phyloP scores from a whole-genome alignment of 768 basidiomycete genomes.

The Mycena polygramma region DNA sequence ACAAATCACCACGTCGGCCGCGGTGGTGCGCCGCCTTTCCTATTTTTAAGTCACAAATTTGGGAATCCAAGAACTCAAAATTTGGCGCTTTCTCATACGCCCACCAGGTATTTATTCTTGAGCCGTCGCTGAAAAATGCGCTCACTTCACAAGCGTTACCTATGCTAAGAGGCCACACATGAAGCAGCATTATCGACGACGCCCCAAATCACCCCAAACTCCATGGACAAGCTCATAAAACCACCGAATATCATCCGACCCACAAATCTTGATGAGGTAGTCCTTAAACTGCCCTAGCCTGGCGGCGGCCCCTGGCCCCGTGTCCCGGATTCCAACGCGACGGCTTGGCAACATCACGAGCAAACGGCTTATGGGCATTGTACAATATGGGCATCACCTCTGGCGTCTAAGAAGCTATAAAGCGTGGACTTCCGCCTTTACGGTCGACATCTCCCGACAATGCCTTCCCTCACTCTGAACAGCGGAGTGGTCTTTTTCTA shows the following conservation, averaged over 20 bases:
- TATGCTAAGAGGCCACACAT: not conserved
- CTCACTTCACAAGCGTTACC: not conserved
- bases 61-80: not conserved
- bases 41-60: not conserved
- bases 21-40: not conserved
- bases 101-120: not conserved
- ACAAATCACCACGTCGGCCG: not conserved
- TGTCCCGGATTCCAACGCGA: no score
- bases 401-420: not conserved
- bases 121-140: not conserved
- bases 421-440: not conserved
- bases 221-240: not conserved
- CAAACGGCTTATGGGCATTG: no score
- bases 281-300: no score
- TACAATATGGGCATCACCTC: no score
- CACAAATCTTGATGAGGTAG: no score
- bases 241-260: not conserved
- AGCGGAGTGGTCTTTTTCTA: constrained; percentile 43
- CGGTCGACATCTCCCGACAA: not conserved
- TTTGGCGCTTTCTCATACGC: not conserved
- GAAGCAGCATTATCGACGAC: not conserved
- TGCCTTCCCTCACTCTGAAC: constrained; percentile 31
- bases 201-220: not conserved
- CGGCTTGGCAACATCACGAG: no score
- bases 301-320: no score